Evolutionary conservation across 345 rosid genomes (phyloP).

Genomic region (Salix suchowensis): DNA sequence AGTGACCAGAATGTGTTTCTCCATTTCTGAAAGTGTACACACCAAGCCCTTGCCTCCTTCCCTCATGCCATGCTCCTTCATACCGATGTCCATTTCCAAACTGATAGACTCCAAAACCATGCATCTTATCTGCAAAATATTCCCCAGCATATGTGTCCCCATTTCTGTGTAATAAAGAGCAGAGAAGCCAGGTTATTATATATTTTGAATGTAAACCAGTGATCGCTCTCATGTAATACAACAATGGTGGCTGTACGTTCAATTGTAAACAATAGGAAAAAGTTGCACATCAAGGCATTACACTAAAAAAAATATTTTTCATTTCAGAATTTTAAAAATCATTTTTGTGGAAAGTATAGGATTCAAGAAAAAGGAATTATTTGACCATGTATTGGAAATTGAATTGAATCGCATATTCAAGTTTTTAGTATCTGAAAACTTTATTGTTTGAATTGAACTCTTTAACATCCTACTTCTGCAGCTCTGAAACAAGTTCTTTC

Average conservation of each 20-base stretch:
- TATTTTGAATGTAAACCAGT: neutral
- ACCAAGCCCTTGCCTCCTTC: slow-evolving; percentile 84
- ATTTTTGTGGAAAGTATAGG: neutral
- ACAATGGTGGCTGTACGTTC: neutral
- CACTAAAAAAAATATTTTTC: neutral
- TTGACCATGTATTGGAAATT: neutral
- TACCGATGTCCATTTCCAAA: slow-evolving; percentile 73
- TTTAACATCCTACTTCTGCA: neutral
- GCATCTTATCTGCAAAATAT: slow-evolving; percentile 83
- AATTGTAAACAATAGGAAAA: neutral
- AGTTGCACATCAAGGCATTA: neutral
- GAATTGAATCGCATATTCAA: neutral
- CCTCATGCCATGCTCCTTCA: slow-evolving; percentile 93
- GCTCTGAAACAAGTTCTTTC: neutral
- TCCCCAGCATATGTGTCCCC: slow-evolving; percentile 78
- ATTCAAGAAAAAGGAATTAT: neutral
- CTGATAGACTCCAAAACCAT: slow-evolving; percentile 73
- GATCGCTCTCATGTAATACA: neutral
- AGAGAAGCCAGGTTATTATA: slow-evolving; percentile 5
- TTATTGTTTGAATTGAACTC: neutral
- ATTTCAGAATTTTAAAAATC: neutral
- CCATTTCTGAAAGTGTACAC: slow-evolving; percentile 72
- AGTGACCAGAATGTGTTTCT: slow-evolving; percentile 73
- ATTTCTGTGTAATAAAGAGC: slow-evolving; percentile 38
- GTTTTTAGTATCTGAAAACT: neutral